These are phyloP conservation scores for Neurospora sp. DNA, from an alignment of 495 filamentous ascomycete species.

Conservation along the genomic window DNA sequence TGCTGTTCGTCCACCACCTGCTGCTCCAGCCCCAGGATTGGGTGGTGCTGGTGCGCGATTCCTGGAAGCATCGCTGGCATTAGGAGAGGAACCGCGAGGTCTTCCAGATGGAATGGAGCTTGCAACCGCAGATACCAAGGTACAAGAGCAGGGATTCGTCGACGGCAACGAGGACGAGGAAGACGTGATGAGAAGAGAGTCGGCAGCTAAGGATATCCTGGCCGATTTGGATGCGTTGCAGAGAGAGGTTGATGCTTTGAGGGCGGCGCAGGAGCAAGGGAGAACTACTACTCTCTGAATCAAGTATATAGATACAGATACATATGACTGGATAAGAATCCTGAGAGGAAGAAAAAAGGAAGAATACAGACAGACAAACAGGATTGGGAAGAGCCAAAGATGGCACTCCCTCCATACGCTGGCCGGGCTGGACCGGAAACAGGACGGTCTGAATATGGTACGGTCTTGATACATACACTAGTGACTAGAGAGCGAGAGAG, in stretches of 20 bases:
- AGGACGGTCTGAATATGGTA: not conserved
- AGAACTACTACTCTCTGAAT: not conserved
- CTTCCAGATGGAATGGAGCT: not conserved
- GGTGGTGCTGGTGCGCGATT: slow-evolving; percentile 7
- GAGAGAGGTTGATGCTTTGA: slow-evolving; percentile 61
- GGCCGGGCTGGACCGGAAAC: not conserved
- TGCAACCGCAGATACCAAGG: not conserved
- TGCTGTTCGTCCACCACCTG: slow-evolving; percentile 12
- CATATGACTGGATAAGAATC: not conserved
- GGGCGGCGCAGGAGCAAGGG: slow-evolving; percentile 19
- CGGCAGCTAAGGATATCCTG: slow-evolving; percentile 44
- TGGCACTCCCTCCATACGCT: not conserved
- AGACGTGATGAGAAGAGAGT: not conserved
- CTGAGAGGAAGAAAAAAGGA: not conserved
- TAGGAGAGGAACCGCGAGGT: slow-evolving; percentile 7
- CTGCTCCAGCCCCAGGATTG: not conserved
- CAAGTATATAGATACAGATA: not conserved
- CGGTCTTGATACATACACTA: not conserved
- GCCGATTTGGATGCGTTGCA: slow-evolving; percentile 59
- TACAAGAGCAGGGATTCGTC: too few relatives aligned
- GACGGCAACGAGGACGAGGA: not conserved
- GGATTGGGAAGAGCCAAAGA: not conserved
- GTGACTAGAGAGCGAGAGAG: not conserved
- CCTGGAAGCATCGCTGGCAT: slow-evolving; percentile 2
- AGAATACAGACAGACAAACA: not conserved